A percentile compares a stretch with the other conserved stretches of the same genome.
Conservation (phyloP, 2,329 filamentous ascomycete genomes). For the Aspergillus sp. region DNA sequence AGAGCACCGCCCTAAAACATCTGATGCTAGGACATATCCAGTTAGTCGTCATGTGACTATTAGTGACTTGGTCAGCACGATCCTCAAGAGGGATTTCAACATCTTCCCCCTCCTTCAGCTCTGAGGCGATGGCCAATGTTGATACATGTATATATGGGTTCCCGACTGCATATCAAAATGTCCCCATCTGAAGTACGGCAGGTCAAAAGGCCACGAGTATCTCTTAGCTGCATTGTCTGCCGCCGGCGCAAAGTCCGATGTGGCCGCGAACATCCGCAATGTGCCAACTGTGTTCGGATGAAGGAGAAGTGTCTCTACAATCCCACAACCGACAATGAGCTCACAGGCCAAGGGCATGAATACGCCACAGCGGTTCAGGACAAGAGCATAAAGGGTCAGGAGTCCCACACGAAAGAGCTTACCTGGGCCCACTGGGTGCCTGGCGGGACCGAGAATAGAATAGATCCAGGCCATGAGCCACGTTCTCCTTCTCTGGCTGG, state of each 20-base stretch:
- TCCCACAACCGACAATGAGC: background rate
- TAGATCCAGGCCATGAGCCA: background rate
- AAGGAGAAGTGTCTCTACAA: slow-evolving; percentile 4
- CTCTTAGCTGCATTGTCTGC: slow-evolving; percentile 10
- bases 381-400: background rate
- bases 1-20: no score
- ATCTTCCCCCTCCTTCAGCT: no score
- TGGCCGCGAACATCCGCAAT: slow-evolving; percentile 8
- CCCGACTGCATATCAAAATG: background rate
- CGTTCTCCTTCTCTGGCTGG: no score
- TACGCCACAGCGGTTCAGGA: background rate
- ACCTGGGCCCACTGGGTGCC: background rate
- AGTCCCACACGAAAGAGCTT: background rate
- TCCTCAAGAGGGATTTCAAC: no score
- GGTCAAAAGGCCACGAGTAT: slow-evolving; percentile 2
- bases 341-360: background rate
- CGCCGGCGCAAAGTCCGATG: slow-evolving; percentile 12
- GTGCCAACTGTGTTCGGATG: slow-evolving; percentile 5
- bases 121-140: no score
- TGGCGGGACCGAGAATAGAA: background rate
- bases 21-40: no score
- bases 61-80: no score
- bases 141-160: no score
- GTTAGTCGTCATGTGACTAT: no score
- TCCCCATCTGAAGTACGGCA: background rate